Conservation (phyloP, 176 grass and related monocot genomes). For the Oryza glaberrima region DNA sequence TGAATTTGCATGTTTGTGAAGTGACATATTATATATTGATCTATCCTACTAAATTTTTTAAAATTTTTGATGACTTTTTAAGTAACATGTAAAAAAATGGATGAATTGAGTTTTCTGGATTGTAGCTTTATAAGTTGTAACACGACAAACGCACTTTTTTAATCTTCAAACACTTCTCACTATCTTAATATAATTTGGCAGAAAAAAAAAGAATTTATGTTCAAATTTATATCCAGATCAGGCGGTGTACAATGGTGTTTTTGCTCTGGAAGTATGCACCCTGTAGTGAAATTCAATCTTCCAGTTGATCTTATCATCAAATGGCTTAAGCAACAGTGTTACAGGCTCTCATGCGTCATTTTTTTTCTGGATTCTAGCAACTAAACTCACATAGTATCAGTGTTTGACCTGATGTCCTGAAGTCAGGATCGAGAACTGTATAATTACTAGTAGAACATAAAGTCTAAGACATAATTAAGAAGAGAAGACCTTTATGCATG, state of each 20-base stretch:
- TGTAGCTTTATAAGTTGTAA: too few relatives aligned
- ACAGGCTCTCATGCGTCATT: background rate
- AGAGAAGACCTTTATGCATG: background rate
- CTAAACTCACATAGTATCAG: background rate
- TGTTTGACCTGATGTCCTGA: background rate
- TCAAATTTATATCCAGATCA: background rate
- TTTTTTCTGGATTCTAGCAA: background rate
- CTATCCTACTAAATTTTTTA: too few relatives aligned
- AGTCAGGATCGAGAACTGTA: background rate
- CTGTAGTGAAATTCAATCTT: background rate
- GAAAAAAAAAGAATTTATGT: background rate
- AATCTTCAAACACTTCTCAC: too few relatives aligned
- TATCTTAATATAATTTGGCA: too few relatives aligned
- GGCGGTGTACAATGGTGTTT: background rate
- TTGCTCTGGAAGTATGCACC: background rate
- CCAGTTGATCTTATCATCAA: background rate
- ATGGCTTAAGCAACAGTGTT: background rate
- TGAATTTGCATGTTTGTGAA: too few relatives aligned
- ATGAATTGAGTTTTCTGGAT: too few relatives aligned
- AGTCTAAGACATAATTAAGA: slow-evolving; percentile 14
- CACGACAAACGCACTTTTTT: too few relatives aligned
- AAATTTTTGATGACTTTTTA: too few relatives aligned
- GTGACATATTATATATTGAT: too few relatives aligned
- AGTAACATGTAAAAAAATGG: too few relatives aligned
- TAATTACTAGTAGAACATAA: background rate